These are phyloP conservation scores for Pythium volutum DNA, from an alignment of 352 stramenopile species.

Conservation along the genomic window DNA sequence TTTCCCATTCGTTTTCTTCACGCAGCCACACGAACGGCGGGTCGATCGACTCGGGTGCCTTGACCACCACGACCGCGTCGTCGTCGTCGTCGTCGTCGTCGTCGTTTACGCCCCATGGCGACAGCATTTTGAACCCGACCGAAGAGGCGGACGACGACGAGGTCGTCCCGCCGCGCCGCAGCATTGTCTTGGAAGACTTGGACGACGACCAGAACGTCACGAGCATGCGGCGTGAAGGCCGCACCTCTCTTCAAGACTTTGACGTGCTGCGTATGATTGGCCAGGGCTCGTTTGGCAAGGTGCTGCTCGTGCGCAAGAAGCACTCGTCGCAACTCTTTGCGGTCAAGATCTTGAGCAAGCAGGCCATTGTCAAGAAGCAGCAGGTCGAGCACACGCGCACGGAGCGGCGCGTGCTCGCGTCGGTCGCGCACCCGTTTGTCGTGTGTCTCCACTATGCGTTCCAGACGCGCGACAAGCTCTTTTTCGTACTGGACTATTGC, in stretches of 20 bases:
- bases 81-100: background rate
- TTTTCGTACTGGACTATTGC: conserved; percentile 88
- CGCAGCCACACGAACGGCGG: too few species aligned
- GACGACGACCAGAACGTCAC: conserved; percentile 54
- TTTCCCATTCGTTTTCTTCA: conserved; percentile 16
- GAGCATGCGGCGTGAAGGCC: conserved; percentile 15
- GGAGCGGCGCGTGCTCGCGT: conserved; percentile 79
- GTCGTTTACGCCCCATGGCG: conserved; percentile 1
- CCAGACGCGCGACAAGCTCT: conserved; percentile 80
- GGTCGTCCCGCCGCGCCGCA: conserved; percentile 31
- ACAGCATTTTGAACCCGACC: conserved; percentile 33
- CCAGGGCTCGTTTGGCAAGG: conserved; percentile 92
- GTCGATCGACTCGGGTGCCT: too few species aligned
- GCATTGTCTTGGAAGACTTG: conserved; percentile 65
- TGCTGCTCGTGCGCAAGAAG: conserved; percentile 85
- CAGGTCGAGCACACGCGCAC: conserved; percentile 82
- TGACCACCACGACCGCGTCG: background rate
- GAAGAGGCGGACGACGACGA: conserved; percentile 2
- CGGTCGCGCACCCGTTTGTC: conserved; percentile 83
- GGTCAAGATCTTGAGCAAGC: conserved; percentile 85
- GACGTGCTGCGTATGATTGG: conserved; percentile 91
- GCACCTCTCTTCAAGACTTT: conserved; percentile 83
- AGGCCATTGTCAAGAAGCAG: conserved; percentile 74
- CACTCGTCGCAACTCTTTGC: conserved; percentile 69
- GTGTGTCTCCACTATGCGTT: conserved; percentile 89